Conservation (phyloP, 495 filamentous ascomycete genomes). For the Aspergillus indologenus region DNA sequence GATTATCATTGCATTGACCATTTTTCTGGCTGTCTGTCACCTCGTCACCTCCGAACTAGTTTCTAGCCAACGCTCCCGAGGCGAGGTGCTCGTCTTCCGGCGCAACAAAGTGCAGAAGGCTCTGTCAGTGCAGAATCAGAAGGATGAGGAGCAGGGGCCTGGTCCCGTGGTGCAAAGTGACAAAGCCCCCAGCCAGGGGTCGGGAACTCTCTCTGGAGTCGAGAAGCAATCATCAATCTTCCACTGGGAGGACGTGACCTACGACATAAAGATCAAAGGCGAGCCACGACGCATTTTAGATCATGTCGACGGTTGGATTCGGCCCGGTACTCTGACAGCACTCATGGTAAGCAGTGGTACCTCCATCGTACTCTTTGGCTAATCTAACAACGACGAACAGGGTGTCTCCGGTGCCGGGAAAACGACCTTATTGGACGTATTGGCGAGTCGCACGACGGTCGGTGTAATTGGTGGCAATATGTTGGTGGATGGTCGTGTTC, state of each 20-base stretch:
- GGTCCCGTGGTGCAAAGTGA: neutral
- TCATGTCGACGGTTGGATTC: constrained; percentile 65
- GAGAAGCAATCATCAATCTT: constrained; percentile 56
- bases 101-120: constrained; percentile 33
- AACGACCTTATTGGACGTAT: constrained; percentile 59
- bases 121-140: constrained; percentile 36
- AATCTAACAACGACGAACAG: no score
- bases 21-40: constrained; percentile 54
- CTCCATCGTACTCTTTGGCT: no score
- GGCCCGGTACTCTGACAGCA: constrained; percentile 64
- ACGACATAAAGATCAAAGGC: constrained; percentile 61
- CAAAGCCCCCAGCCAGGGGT: constrained; percentile 23
- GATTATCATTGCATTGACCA: constrained; percentile 55
- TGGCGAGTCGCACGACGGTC: constrained; percentile 51
- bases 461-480: constrained; percentile 52
- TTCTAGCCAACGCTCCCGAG: constrained; percentile 29
- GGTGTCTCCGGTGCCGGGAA: constrained; percentile 64
- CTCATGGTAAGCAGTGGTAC: constrained; percentile 40
- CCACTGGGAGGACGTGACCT: constrained; percentile 71
- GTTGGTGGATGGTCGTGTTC: constrained; percentile 46
- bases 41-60: constrained; percentile 39
- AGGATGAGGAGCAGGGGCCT: constrained; percentile 14
- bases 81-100: constrained; percentile 36
- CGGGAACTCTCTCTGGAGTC: constrained; percentile 37
- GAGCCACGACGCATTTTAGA: constrained; percentile 58